phyloP scores from a whole-genome alignment of 2,329 filamentous ascomycete genomes.

The Cryphonectria japonica region DNA sequence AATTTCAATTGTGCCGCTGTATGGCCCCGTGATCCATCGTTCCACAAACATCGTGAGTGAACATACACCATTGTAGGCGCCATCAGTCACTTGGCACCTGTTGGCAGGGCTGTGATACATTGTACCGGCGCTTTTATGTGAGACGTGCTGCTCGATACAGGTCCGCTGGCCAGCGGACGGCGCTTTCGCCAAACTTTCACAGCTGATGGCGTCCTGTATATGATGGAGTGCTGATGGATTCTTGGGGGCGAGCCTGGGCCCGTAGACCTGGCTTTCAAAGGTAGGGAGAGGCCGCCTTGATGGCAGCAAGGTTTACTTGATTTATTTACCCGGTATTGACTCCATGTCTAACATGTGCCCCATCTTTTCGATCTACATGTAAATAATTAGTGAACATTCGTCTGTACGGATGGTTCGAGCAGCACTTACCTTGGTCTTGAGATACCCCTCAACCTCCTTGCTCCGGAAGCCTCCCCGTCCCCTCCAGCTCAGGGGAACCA shows the following conservation, averaged over 20 bases:
- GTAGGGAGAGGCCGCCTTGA: background rate
- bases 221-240: background rate
- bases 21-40: background rate
- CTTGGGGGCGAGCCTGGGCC: background rate
- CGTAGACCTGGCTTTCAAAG: background rate
- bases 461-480: constrained; percentile 82
- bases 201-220: background rate
- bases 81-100: background rate
- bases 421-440: constrained; percentile 83
- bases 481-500: constrained; percentile 95
- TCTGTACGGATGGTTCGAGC: background rate
- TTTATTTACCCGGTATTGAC: constrained; percentile 32
- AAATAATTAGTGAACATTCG: constrained; percentile 14
- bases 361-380: constrained; percentile 78
- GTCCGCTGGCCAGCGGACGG: background rate
- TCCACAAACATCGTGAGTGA: background rate
- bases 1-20: background rate
- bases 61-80: background rate
- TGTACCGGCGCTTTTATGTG: background rate
- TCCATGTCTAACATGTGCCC: constrained; percentile 74
- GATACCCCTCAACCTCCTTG: constrained; percentile 88
- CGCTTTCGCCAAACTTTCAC: background rate
- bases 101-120: background rate
- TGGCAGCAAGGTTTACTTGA: background rate
- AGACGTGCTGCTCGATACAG: background rate